These are phyloP conservation scores for Barbarea vulgaris DNA, from an alignment of 345 rosid genomes.

Conservation along the genomic window DNA sequence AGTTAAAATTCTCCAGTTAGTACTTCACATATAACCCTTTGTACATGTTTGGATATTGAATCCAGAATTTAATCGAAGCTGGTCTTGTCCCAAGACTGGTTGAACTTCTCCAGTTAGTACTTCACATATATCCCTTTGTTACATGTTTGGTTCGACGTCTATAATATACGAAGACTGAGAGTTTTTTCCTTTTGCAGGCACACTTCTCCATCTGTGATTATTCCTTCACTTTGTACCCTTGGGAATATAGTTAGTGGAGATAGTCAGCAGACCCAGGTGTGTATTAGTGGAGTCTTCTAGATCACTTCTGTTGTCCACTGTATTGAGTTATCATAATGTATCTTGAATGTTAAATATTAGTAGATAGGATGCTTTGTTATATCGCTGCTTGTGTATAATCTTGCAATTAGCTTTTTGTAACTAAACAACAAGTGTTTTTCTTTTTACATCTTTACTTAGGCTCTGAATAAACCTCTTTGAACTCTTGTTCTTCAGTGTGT, in stretches of 20 bases:
- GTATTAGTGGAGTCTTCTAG: neutral
- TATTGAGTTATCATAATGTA: neutral
- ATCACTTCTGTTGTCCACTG: too few species aligned
- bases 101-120: constrained; percentile 69
- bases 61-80: constrained; percentile 80
- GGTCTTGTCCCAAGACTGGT: constrained; percentile 72
- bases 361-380: too few species aligned
- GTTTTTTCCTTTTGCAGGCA: constrained; percentile 46
- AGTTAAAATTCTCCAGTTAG: constrained; percentile 70
- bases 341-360: neutral
- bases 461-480: too few species aligned
- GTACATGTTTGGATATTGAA: constrained; percentile 36
- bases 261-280: constrained; percentile 62
- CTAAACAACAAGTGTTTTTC: too few species aligned
- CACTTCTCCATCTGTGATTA: constrained; percentile 60
- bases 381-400: too few species aligned
- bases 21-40: neutral
- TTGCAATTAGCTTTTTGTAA: too few species aligned
- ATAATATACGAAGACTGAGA: constrained; percentile 33
- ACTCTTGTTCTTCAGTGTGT: too few species aligned
- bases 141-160: too few species aligned
- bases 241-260: constrained; percentile 78
- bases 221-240: constrained; percentile 74
- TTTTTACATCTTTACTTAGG: too few species aligned
- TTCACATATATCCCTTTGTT: too few species aligned